Evolutionary conservation across 257 asterid genomes (phyloP), one percentile per base, ranked within the genome.

Genomic region (Petrea volubilis): DNA sequence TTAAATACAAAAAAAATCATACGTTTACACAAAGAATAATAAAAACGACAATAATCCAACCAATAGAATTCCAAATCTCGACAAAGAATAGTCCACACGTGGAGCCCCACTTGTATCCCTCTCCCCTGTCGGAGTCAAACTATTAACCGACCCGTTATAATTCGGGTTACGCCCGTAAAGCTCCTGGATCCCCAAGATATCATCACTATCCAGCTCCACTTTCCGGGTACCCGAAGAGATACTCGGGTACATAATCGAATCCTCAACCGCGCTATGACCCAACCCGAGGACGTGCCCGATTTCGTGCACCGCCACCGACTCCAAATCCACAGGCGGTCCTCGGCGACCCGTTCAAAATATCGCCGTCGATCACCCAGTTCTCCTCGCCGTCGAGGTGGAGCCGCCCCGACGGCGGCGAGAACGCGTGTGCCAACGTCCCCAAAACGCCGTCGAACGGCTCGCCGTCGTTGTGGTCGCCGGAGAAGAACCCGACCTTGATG

Each of bases 361-460:
- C 55, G 4, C 96, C 97, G 75, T 90, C 87, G 6, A 87, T 59
- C 38, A 93, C 88, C 98, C 97, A 93, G 24, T 80, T 83, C 79
- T 93, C 98, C 8, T 83, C 98, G 56, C 76, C 81, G 85, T 93
- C 98, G 71, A 93, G 34, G 34, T 93, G 98, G 1, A 89, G 66
- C 77, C 68, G 61, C 18, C 98, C 98, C 10, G 64, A 77, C 20
- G 98, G 90, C 33, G 98, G 98, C 25, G 97, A 81, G 38, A 93
- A 93, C 68, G 98, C 97, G 82, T 93, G 97, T 2, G 96, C 98
- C 33, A 93, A 74, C 52, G 96, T 88, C 21, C 97, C 95, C 81
- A 93, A 5, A 1, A 85, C 85, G 14, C 97, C 98, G 83, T 93
- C 98, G 58, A 93, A 93, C 44, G 96, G 79, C 78, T 93, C 98